Evolutionary conservation across 1,284 basidiomycete species (phyloP), one percentile per base, ranked within the genome.

Genomic region (Malassezia restricta): DNA sequence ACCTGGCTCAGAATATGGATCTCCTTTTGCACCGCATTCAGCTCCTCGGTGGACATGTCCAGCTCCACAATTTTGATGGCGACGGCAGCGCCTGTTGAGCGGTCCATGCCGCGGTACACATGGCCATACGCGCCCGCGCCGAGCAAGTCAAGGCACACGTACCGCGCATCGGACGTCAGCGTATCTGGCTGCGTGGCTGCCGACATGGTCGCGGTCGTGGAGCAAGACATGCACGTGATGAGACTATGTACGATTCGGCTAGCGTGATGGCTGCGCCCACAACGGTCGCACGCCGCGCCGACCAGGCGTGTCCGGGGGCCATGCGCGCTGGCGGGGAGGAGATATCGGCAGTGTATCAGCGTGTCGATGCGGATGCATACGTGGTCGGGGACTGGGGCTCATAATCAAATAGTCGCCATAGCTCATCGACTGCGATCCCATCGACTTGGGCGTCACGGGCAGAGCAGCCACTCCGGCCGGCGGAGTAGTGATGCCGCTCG

Each of bases 11-110:
- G 81, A 60, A 96, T 96, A 74, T 92, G 87, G 58, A 98, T 98
- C 75, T 99, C 94, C 74, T 94, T 89, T 68, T 98, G 92, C 55
- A 99, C 96, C 76, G 98, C 92, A 74, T 95, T 91, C 74, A 98
- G 95, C 78, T 99, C 94, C 71, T 99, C 94, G 74, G 96, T 92
- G 47, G 92, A 91, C 68, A 87, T 89, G 76, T 99, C 92, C 33
- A 99, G 81, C 77, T 98, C 90, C 74, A 98, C 96, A 63, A 96
- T 91, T 81, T 96, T 95, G 78, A 95, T 94, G 11, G 70, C 71
- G 8, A 74, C 71, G 15, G 59, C 61, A 30, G 57, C 43, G n/a
- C 67, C 41, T 1, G 63, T 65, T 35, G 59, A 45, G 30, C 62
- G 65, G 32, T 65, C 64, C 40, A 64, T 61, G 17, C 64, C 68